These are phyloP conservation scores for Xerocomus potaroensis DNA, from an alignment of 768 basidiomycete genomes.

Conservation along the genomic window DNA sequence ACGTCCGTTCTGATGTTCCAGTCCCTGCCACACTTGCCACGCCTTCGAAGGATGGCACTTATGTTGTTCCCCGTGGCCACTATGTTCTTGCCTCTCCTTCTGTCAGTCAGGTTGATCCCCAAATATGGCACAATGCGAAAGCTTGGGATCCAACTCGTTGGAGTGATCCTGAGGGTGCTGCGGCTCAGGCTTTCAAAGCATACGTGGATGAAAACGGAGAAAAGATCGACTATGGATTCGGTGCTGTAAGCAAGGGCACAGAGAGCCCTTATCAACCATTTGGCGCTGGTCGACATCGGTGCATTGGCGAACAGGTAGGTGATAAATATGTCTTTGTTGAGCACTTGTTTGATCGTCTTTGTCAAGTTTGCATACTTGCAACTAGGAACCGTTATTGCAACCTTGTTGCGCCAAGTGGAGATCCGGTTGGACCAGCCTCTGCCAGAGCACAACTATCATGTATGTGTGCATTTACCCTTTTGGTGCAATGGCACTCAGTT, in stretches of 20 bases:
- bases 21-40: constrained; percentile 79
- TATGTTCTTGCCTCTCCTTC: constrained; percentile 87
- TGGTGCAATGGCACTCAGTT: constrained; percentile 4
- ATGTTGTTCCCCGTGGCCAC: constrained; percentile 87
- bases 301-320: constrained; percentile 83
- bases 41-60: constrained; percentile 67
- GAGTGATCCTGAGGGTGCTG: constrained; percentile 80
- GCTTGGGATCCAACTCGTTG: constrained; percentile 82
- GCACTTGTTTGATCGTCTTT: constrained; percentile 5
- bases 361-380: constrained; percentile 90
- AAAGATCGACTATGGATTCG: constrained; percentile 96
- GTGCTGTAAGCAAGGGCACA: constrained; percentile 92
- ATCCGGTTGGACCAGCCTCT: constrained; percentile 58
- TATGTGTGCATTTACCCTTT: constrained; percentile 37
- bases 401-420: constrained; percentile 73
- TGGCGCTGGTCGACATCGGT: constrained; percentile 93
- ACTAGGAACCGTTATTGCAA: constrained; percentile 76
- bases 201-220: constrained; percentile 77
- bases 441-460: constrained; percentile 87
- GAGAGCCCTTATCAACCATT: constrained; percentile 97
- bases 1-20: constrained; percentile 79
- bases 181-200: constrained; percentile 68
- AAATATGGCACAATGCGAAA: constrained; percentile 68
- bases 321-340: neutral
- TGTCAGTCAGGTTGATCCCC: constrained; percentile 82